phyloP scores from a whole-genome alignment of 495 filamentous ascomycete genomes.

The Aspergillus biplanus region DNA sequence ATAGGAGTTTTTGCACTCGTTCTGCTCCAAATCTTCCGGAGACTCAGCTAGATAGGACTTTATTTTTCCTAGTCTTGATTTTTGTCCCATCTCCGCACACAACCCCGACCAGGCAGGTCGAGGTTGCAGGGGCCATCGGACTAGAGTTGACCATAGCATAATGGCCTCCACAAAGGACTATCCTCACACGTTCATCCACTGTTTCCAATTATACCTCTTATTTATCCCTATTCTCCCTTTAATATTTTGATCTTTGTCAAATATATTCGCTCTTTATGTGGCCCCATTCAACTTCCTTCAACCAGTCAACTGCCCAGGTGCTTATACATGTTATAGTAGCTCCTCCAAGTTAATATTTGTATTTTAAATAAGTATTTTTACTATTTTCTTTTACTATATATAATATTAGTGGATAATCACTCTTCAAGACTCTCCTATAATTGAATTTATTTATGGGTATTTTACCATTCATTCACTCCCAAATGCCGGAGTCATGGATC shows the following conservation, averaged over 20 bases:
- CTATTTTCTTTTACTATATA: not conserved
- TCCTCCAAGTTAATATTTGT: not conserved
- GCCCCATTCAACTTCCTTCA: not conserved
- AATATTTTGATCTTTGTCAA: not conserved
- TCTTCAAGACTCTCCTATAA: too few relatives aligned
- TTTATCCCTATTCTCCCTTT: conserved; percentile 4
- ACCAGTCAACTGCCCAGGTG: not conserved
- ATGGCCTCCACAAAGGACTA: not conserved
- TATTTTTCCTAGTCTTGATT: not conserved
- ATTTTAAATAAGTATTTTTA: not conserved
- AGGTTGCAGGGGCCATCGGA: conserved; percentile 1
- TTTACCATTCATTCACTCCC: too few relatives aligned
- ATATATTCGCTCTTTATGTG: not conserved
- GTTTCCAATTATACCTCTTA: not conserved
- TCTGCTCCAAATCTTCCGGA: conserved; percentile 38
- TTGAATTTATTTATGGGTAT: too few relatives aligned
- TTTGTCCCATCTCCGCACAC: not conserved
- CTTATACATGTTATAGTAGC: not conserved
- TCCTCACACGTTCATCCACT: not conserved
- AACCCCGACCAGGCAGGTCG: not conserved
- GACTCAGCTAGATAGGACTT: conserved; percentile 16
- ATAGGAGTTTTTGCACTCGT: conserved; percentile 45
- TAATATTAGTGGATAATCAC: too few relatives aligned
- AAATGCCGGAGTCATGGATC: too few relatives aligned
- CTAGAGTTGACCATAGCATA: conserved; percentile 5